Conservation (phyloP, 1,284 basidiomycete genomes). For the Malassezia dermatis region DNA sequence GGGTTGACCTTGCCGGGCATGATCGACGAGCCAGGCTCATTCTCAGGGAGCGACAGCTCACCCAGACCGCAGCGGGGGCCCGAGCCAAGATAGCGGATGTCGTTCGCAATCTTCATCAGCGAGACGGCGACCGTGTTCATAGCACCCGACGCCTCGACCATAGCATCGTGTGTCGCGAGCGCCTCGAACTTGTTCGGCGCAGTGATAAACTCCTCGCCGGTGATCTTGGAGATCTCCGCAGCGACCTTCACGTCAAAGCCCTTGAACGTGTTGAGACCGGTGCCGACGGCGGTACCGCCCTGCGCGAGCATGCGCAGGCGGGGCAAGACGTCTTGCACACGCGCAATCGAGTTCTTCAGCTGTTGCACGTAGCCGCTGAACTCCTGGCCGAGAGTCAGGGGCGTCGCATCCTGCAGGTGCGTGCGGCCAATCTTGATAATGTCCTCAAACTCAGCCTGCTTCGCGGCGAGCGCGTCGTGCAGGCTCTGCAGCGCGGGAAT, state of each 20-base stretch:
- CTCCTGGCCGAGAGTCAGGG: conserved; percentile 93
- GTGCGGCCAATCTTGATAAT: conserved; percentile 98
- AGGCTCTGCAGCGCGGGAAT: conserved; percentile 78
- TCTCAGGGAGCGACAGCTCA: conserved; percentile 87
- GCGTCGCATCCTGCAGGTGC: conserved; percentile 92
- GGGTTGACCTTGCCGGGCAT: conserved; percentile 99
- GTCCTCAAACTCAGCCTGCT: conserved; percentile 55
- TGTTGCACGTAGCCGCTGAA: conserved; percentile 98
- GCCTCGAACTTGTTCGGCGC: conserved; percentile 99
- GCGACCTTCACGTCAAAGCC: conserved; percentile 95
- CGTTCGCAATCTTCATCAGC: conserved; percentile 98
- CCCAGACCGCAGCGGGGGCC: conserved; percentile 95
- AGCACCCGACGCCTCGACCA: conserved; percentile 92
- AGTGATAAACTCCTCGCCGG: conserved; percentile 81
- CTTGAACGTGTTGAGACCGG: conserved; percentile 84
- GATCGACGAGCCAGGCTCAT: conserved; percentile 97
- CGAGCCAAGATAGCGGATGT: conserved; percentile 93
- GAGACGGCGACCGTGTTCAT: conserved; percentile 89
- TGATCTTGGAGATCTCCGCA: conserved; percentile 79
- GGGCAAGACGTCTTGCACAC: conserved; percentile 71
- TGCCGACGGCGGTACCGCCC: conserved; percentile 97
- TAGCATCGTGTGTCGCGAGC: conserved; percentile 87
- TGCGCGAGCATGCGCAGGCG: conserved; percentile 84
- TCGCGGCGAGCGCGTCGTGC: conserved; percentile 69
- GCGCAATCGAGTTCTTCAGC: conserved; percentile 76